phyloP scores from a whole-genome alignment of 2,329 filamentous ascomycete genomes.

The Rhynchosporium graminicola region DNA sequence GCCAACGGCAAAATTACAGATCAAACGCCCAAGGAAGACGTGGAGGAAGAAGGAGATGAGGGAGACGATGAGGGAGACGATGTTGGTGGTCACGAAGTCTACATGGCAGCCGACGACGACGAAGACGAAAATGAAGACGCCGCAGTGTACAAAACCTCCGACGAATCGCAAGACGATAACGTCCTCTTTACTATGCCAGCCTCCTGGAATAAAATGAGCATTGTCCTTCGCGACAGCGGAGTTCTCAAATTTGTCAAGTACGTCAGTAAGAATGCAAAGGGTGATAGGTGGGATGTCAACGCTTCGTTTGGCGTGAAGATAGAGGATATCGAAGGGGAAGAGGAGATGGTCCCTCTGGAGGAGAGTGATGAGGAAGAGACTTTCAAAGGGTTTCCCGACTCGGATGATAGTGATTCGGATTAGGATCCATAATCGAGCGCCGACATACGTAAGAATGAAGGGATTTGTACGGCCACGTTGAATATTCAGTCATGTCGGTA shows the following conservation, averaged over 20 bases:
- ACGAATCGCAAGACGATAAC: conserved; percentile 70
- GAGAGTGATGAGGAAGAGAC: conserved; percentile 54
- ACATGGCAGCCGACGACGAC: conserved; percentile 87
- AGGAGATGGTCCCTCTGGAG: conserved; percentile 40
- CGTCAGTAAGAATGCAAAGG: conserved; percentile 76
- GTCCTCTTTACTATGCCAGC: conserved; percentile 69
- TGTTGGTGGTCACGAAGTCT: conserved; percentile 80
- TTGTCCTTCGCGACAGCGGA: conserved; percentile 85
- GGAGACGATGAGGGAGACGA: conserved; percentile 50
- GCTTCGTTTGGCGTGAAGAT: conserved; percentile 72
- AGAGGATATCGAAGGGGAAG: conserved; percentile 45
- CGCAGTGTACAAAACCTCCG: conserved; percentile 78
- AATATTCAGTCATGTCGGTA: background rate
- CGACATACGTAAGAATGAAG: background rate
- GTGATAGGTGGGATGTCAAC: conserved; percentile 90
- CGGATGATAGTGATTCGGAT: conserved; percentile 40
- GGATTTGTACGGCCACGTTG: background rate
- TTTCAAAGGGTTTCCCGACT: conserved; percentile 50
- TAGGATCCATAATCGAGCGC: conserved; percentile 17
- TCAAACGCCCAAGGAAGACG: conserved; percentile 16
- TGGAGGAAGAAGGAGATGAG: conserved; percentile 25
- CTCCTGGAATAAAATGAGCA: conserved; percentile 86
- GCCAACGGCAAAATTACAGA: conserved; percentile 22
- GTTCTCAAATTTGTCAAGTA: conserved; percentile 96
- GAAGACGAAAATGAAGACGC: conserved; percentile 66